Conservation (phyloP, 208 protist species). For the Leishmania mexicana region DNA sequence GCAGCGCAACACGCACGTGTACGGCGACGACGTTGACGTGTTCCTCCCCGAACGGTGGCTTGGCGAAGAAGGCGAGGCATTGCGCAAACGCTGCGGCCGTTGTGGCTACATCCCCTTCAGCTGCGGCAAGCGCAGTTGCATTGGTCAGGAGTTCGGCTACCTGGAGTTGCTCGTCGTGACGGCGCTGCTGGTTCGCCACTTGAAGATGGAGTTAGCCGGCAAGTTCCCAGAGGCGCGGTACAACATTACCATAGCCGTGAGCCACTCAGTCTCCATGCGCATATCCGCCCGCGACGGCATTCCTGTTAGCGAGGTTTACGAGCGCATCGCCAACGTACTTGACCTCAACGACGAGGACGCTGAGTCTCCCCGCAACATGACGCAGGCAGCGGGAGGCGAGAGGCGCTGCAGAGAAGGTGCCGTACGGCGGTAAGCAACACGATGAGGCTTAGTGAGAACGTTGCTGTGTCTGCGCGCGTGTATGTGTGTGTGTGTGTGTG, state of each 20-base stretch:
- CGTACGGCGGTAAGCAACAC: constrained; percentile 7
- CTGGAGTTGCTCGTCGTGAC: constrained; percentile 49
- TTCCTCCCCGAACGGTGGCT: constrained; percentile 65
- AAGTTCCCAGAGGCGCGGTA: constrained; percentile 49
- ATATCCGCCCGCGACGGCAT: constrained; percentile 27
- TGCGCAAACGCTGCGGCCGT: constrained; percentile 41
- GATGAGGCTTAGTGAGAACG: not conserved
- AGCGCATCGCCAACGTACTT: constrained; percentile 13
- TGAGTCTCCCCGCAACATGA: constrained; percentile 7
- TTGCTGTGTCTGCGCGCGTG: not conserved
- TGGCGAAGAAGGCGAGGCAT: constrained; percentile 35
- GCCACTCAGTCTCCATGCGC: constrained; percentile 37
- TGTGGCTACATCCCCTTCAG: constrained; percentile 70
- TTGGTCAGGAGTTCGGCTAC: constrained; percentile 54
- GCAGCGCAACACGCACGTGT: constrained; percentile 46
- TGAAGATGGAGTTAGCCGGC: constrained; percentile 40
- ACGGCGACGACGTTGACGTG: constrained; percentile 38
- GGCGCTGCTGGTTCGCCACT: constrained; percentile 40
- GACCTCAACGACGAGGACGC: constrained; percentile 19
- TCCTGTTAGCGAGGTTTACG: constrained; percentile 20
- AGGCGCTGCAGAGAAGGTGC: constrained; percentile 3
- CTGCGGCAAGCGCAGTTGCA: constrained; percentile 50
- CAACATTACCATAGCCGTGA: constrained; percentile 51
- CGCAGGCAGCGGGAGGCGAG: not conserved
- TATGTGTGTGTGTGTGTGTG: not conserved